Evolutionary conservation across 768 basidiomycete genomes (phyloP), one percentile per base, ranked within the genome.

Genomic region (Leccinum incarnatum): DNA sequence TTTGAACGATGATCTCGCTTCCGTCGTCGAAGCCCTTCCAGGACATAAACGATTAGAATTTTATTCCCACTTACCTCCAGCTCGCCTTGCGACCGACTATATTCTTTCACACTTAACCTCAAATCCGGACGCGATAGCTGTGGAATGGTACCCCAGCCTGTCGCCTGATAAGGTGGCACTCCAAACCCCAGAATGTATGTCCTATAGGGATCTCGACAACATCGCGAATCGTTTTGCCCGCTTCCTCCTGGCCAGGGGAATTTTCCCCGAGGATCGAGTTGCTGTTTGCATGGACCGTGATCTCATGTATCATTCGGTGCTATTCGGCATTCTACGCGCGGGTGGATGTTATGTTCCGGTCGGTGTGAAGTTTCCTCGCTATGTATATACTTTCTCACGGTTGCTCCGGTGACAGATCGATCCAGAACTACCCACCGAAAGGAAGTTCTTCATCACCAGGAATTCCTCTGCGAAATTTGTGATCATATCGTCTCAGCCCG

Each of bases 281-380:
- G 78, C 79, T 21, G 70, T 82, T 50, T 82, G 79, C 57, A 74
- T 78, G 69, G 68, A 73, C 54, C 76, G 81, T 19, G 70, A 78
- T 53, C 61, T 76, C 15, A 54, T 66, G 49, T 82, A 79, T 60
- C 78, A 82, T 55, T 62, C 75, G 21, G 71, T 74, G 2, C 67
- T 81, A 58, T 72, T 79, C 54, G 81, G 76, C 7, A 73, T 81
- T 30, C 69, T 81, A 61, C 78, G 76, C 36, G 77, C 81, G 23
- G 81, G 81, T 45, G 81, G 75, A 42, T 81, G 81, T 53, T 82
- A 82, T 65, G 81, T 82, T 51, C 79, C 81, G 11, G 81, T 81
- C 9, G 48, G 65, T 60, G 17, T 19, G n/a, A 19, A 34, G 6
- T 59, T 46, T 76, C 67, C 21, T 51, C 37, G 21, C 1, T 2